Evolutionary conservation across 2,329 filamentous ascomycete species (phyloP).

Genomic region (Ophiocordyceps australis): DNA sequence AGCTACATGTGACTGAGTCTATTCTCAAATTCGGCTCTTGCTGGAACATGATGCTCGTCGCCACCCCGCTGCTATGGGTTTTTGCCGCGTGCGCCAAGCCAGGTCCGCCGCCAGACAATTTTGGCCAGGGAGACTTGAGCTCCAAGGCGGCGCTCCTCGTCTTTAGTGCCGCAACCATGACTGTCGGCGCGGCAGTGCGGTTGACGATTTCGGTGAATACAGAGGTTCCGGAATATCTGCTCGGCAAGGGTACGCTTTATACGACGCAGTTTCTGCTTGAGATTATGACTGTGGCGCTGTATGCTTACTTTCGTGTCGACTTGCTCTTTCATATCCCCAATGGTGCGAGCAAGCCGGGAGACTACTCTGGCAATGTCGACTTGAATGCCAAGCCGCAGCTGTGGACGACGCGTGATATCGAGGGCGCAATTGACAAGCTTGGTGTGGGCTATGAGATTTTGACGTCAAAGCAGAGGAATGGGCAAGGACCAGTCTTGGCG

Average conservation of each 20-base stretch:
- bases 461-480: neutral
- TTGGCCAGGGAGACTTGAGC: slow-evolving; percentile 12
- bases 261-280: slow-evolving; percentile 15
- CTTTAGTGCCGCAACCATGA: slow-evolving; percentile 4
- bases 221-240: slow-evolving; percentile 6
- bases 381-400: no score
- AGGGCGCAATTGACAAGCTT: slow-evolving; percentile 1
- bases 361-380: no score
- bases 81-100: slow-evolving; percentile 8
- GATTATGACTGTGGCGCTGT: slow-evolving; percentile 8
- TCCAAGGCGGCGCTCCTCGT: slow-evolving; percentile 12
- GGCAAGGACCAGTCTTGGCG: neutral
- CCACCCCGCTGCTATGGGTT: slow-evolving; percentile 7
- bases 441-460: slow-evolving; percentile 1
- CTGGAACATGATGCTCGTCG: slow-evolving; percentile 7
- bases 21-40: slow-evolving; percentile 6
- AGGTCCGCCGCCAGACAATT: slow-evolving; percentile 10
- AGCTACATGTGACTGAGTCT: slow-evolving; percentile 1
- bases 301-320: slow-evolving; percentile 10
- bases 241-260: slow-evolving; percentile 15
- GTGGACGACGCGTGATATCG: neutral
- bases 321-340: slow-evolving; percentile 12
- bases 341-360: slow-evolving; percentile 3
- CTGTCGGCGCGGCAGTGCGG: slow-evolving; percentile 6
- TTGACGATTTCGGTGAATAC: slow-evolving; percentile 8